A percentile compares a stretch with the other conserved stretches of the same genome.
Conservation (phyloP, 2,329 filamentous ascomycete species). For the Delphinella strobiligena region DNA sequence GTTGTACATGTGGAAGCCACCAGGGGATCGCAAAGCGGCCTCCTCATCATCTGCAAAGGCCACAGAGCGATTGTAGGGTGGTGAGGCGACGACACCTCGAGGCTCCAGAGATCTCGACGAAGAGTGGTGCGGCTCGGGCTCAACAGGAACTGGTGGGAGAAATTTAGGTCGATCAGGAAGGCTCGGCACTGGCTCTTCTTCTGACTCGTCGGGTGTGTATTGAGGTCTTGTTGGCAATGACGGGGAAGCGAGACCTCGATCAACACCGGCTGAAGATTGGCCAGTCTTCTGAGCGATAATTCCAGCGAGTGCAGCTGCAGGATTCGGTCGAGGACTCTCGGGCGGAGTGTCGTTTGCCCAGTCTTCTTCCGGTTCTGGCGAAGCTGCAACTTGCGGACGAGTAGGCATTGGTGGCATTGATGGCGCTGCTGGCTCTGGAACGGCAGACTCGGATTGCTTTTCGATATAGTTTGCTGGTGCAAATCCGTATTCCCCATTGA, state of each 20-base stretch:
- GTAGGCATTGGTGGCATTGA: conserved; percentile 18
- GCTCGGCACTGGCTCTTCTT: conserved; percentile 48
- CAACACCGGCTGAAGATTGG: conserved; percentile 16
- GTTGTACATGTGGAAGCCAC: conserved; percentile 88
- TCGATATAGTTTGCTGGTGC: conserved; percentile 96
- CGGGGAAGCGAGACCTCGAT: conserved; percentile 31
- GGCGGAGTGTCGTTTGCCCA: conserved; percentile 33
- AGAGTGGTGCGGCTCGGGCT: conserved; percentile 30
- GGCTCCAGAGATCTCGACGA: conserved; percentile 27
- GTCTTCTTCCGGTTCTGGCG: conserved; percentile 22
- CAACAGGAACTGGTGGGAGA: conserved; percentile 37
- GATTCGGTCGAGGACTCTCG: conserved; percentile 26
- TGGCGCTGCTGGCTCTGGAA: conserved; percentile 29
- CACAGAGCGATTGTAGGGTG: conserved; percentile 41
- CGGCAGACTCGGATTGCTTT: conserved; percentile 38
- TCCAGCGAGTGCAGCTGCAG: conserved; percentile 47
- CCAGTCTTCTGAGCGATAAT: conserved; percentile 39
- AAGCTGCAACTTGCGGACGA: conserved; percentile 23
- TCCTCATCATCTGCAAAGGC: conserved; percentile 28
- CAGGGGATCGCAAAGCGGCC: conserved; percentile 44
- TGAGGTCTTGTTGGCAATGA: conserved; percentile 43
- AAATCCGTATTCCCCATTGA: conserved; percentile 80
- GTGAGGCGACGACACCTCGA: conserved; percentile 38
- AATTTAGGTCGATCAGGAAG: conserved; percentile 53
- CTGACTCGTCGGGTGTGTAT: conserved; percentile 55